Conservation (phyloP, 495 filamentous ascomycete species). For the Neurospora hispaniola region DNA sequence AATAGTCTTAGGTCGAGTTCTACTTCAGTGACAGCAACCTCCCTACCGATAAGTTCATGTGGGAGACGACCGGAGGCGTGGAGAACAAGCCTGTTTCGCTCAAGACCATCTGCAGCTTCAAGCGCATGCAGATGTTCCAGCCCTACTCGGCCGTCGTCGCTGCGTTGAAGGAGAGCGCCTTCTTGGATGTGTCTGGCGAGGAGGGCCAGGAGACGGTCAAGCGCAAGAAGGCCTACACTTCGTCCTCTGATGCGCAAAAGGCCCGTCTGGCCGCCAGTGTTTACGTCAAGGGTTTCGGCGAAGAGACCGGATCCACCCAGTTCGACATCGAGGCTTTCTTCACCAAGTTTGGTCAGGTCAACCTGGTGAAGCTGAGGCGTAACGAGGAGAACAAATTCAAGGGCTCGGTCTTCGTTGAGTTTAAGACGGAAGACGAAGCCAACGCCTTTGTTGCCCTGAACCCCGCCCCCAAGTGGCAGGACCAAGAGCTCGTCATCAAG, state of each 20-base stretch:
- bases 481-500: conserved; percentile 59
- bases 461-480: conserved; percentile 75
- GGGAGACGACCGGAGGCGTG: conserved; percentile 60
- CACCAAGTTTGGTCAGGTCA: conserved; percentile 63
- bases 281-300: conserved; percentile 77
- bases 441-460: conserved; percentile 68
- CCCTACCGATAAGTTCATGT: conserved; percentile 75
- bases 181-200: conserved; percentile 50
- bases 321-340: conserved; percentile 92
- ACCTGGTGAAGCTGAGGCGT: conserved; percentile 81
- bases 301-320: conserved; percentile 67
- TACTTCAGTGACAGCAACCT: conserved; percentile 95
- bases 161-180: conserved; percentile 63
- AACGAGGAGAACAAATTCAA: conserved; percentile 62
- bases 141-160: conserved; percentile 69
- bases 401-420: conserved; percentile 91
- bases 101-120: conserved; percentile 68
- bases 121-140: conserved; percentile 88
- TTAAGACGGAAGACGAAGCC: conserved; percentile 60
- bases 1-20: conserved; percentile 68
- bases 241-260: conserved; percentile 16
- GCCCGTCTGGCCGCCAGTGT: conserved; percentile 27
- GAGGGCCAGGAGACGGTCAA: conserved; percentile 54
- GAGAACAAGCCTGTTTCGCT: conserved; percentile 72
- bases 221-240: conserved; percentile 59